Percentiles rank a stretch among this genome's conserved stretches.
phyloP scores from a whole-genome alignment of 495 filamentous ascomycete species.

The Penicillium pulvis region DNA sequence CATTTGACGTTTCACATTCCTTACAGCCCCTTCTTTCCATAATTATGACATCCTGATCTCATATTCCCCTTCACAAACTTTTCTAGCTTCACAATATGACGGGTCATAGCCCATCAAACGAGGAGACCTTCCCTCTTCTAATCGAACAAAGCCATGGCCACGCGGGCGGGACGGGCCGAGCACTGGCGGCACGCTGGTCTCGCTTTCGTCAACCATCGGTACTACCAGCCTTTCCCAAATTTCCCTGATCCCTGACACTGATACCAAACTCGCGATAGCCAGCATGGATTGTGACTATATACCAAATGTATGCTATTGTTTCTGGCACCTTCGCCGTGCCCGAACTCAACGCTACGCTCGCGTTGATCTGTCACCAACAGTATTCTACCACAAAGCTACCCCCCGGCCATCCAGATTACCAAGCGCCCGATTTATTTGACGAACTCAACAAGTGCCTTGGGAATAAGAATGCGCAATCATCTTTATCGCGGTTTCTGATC shows the following conservation, averaged over 20 bases:
- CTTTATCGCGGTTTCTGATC: slow-evolving; percentile 7
- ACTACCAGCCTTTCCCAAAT: neutral
- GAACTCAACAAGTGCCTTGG: slow-evolving; percentile 10
- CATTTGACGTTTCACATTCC: neutral
- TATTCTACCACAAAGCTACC: neutral
- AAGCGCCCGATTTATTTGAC: neutral
- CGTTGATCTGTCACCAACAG: slow-evolving; percentile 15
- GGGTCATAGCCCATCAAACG: neutral
- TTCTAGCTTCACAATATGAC: neutral
- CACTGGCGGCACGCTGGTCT: neutral
- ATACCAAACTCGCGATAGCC: slow-evolving; percentile 35
- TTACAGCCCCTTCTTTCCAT: neutral
- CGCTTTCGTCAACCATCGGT: neutral
- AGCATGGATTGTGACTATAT: slow-evolving; percentile 29
- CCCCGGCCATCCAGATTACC: neutral
- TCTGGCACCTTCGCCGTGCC: slow-evolving; percentile 11
- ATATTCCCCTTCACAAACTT: neutral
- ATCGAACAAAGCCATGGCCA: neutral
- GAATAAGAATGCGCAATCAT: slow-evolving; percentile 8
- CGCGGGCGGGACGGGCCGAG: neutral
- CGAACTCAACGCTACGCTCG: slow-evolving; percentile 13
- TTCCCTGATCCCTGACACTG: neutral
- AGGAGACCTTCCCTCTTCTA: neutral
- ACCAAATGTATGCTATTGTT: neutral
- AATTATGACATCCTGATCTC: neutral